phyloP scores from a whole-genome alignment of 345 rosid genomes.

The Mangifera indica region DNA sequence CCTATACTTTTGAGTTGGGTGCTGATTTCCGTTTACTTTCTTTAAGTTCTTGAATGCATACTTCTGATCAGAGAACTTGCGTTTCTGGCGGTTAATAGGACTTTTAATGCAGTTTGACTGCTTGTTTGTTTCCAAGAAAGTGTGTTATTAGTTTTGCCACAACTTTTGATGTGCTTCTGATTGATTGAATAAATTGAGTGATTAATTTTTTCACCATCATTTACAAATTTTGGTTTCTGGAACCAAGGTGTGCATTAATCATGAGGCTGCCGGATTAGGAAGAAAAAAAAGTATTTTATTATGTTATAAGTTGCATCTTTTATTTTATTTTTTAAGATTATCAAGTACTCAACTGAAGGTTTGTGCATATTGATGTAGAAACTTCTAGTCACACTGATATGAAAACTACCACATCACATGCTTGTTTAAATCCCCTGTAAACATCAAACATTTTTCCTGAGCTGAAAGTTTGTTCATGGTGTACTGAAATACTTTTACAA shows the following conservation, averaged over 20 bases:
- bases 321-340: background rate
- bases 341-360: background rate
- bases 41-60: background rate
- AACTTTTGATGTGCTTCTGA: slow-evolving; percentile 7
- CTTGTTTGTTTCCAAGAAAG: background rate
- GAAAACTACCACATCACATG: background rate
- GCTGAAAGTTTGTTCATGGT: background rate
- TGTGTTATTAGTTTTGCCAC: background rate
- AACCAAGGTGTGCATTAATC: background rate
- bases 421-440: background rate
- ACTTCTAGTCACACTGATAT: no score
- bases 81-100: background rate
- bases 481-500: background rate
- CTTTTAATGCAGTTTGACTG: background rate
- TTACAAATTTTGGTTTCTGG: background rate
- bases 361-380: background rate
- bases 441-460: background rate
- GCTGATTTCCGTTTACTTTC: background rate
- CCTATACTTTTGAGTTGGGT: background rate
- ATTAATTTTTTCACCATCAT: background rate
- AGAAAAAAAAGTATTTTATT: background rate
- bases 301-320: background rate
- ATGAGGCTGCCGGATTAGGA: background rate
- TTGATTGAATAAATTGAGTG: background rate
- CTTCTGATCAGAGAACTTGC: background rate